Percentiles rank a stretch among this genome's conserved stretches.
phyloP scores from a whole-genome alignment of 108 stramenopile species.

The Cyclostephanos tholiformis region DNA sequence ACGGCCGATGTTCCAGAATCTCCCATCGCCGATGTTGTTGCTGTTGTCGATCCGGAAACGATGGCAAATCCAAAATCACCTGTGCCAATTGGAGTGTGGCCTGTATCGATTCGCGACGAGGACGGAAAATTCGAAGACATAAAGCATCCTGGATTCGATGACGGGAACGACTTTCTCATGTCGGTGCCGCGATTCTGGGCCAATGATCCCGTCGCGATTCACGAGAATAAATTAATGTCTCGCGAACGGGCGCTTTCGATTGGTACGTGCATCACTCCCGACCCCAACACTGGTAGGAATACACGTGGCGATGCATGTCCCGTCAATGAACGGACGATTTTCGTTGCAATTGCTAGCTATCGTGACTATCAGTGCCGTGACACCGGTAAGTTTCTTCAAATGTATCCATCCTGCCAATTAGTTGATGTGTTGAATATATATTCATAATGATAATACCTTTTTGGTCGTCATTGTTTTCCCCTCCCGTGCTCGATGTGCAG shows the following conservation, averaged over 20 bases:
- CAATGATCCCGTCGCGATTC: slow-evolving; percentile 48
- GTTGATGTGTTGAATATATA: not conserved
- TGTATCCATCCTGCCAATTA: not conserved
- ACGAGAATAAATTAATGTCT: slow-evolving; percentile 50
- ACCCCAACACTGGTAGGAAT: slow-evolving; percentile 28
- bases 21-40: not conserved
- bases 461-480: not conserved
- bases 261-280: slow-evolving; percentile 46
- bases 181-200: slow-evolving; percentile 51
- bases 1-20: not conserved
- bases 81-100: slow-evolving; percentile 48
- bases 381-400: slow-evolving; percentile 17
- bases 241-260: slow-evolving; percentile 51
- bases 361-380: slow-evolving; percentile 54
- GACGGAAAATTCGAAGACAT: slow-evolving; percentile 52
- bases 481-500: slow-evolving; percentile 15
- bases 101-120: slow-evolving; percentile 49
- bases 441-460: not conserved
- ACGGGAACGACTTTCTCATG: slow-evolving; percentile 36
- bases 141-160: slow-evolving; percentile 45
- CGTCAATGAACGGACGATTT: slow-evolving; percentile 40
- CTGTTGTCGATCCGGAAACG: not conserved
- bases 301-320: slow-evolving; percentile 51
- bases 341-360: slow-evolving; percentile 57
- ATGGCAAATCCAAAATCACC: slow-evolving; percentile 1